Conservation (phyloP, 495 filamentous ascomycete genomes). For the Tuber brumale region DNA sequence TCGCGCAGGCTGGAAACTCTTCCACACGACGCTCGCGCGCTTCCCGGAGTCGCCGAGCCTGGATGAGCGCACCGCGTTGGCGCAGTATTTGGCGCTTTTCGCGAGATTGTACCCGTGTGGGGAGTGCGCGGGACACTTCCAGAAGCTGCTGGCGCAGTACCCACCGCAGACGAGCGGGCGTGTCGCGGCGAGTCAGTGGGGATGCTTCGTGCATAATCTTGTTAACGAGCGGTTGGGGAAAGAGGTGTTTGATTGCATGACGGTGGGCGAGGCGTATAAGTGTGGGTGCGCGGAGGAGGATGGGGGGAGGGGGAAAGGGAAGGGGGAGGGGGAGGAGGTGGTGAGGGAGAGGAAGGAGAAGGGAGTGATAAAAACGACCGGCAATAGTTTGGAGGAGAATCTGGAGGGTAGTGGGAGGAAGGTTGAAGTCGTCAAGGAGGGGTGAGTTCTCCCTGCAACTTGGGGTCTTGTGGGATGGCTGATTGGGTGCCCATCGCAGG, state of each 20-base stretch:
- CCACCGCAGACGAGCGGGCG: conserved; percentile 87
- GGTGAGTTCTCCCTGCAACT: conserved; percentile 17
- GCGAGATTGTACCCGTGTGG: conserved; percentile 90
- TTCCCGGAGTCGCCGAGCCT: conserved; percentile 79
- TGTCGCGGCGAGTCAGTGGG: conserved; percentile 81
- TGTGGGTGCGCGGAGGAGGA: conserved; percentile 86
- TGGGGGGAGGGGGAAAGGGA: conserved; percentile 41
- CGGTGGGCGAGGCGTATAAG: conserved; percentile 89
- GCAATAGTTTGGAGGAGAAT: conserved; percentile 22
- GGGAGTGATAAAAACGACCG: conserved; percentile 16
- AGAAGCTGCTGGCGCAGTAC: conserved; percentile 67
- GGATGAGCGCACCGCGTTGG: conserved; percentile 77
- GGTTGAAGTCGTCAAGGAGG: conserved; percentile 30
- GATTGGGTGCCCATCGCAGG: conserved; percentile 1
- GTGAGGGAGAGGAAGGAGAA: conserved; percentile 5
- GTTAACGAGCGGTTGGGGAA: conserved; percentile 86
- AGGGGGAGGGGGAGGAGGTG: conserved; percentile 12
- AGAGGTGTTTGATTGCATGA: conserved; percentile 74
- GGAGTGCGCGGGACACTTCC: conserved; percentile 90
- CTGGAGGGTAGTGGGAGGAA: conserved; percentile 46
- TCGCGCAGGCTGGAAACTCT: conserved; percentile 47
- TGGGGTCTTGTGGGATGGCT: background rate
- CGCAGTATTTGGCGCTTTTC: conserved; percentile 82
- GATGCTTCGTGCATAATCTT: conserved; percentile 88
- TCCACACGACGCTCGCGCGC: conserved; percentile 91